Conservation (phyloP, 805 yeast species). For the Schwanniomyces pseudopolymorphus region DNA sequence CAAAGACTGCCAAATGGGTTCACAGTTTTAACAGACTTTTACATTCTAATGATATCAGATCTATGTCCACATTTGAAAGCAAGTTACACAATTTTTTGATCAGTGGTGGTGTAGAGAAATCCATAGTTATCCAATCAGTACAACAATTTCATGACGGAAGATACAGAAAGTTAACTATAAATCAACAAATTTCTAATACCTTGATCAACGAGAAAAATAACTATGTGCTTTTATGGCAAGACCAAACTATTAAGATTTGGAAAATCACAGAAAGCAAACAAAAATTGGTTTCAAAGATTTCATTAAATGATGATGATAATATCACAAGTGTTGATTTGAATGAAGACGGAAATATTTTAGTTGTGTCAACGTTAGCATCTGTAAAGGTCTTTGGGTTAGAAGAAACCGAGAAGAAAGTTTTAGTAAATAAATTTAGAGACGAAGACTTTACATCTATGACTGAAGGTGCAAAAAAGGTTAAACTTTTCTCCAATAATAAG, state of each 20-base stretch:
- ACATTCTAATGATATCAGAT: slow-evolving; percentile 84
- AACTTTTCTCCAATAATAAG: slow-evolving; percentile 45
- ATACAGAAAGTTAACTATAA: slow-evolving; percentile 66
- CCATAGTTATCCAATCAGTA: slow-evolving; percentile 64
- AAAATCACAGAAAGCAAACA: slow-evolving; percentile 46
- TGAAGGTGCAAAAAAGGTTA: slow-evolving; percentile 56
- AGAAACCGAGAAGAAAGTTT: slow-evolving; percentile 36
- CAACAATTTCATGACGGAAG: slow-evolving; percentile 69
- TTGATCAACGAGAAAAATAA: slow-evolving; percentile 47
- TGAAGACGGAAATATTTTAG: slow-evolving; percentile 61
- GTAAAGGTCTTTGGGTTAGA: slow-evolving; percentile 67
- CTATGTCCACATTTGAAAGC: slow-evolving; percentile 69
- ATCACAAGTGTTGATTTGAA: slow-evolving; percentile 68
- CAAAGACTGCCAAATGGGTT: slow-evolving; percentile 60
- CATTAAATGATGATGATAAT: slow-evolving; percentile 74
- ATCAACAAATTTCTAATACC: slow-evolving; percentile 56
- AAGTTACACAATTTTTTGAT: slow-evolving; percentile 66
- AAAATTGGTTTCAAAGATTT: slow-evolving; percentile 63
- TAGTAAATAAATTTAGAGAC: slow-evolving; percentile 56
- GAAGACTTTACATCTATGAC: slow-evolving; percentile 35
- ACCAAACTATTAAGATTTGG: slow-evolving; percentile 83
- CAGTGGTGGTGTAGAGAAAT: slow-evolving; percentile 82
- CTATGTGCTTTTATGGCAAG: slow-evolving; percentile 75
- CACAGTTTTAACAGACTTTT: slow-evolving; percentile 71
- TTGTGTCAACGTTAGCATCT: slow-evolving; percentile 67